These are phyloP conservation scores for Geopyxis carbonaria DNA, from an alignment of 495 filamentous ascomycete genomes.

Conservation along the genomic window DNA sequence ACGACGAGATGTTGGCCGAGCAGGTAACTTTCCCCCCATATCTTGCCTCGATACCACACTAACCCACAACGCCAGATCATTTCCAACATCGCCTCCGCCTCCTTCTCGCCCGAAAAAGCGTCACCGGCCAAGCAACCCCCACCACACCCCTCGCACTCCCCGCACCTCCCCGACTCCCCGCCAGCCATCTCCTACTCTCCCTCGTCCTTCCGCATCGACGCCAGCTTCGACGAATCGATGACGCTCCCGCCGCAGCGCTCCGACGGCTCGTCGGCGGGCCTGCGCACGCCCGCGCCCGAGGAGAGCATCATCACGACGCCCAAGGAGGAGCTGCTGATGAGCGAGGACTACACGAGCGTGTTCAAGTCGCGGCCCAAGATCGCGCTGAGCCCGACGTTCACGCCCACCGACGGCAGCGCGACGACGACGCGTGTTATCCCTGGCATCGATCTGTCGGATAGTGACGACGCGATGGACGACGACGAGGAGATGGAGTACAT, in stretches of 20 bases:
- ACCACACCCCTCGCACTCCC: not conserved
- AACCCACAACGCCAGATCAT: slow-evolving; percentile 14
- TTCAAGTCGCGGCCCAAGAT: slow-evolving; percentile 25
- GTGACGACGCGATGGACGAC: slow-evolving; percentile 1
- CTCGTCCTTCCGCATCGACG: not conserved
- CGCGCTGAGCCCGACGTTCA: slow-evolving; percentile 22
- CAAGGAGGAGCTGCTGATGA: slow-evolving; percentile 22
- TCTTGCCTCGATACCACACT: not conserved
- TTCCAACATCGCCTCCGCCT: slow-evolving; percentile 13
- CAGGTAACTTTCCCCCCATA: slow-evolving; percentile 9
- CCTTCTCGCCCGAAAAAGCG: slow-evolving; percentile 20
- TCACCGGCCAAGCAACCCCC: slow-evolving; percentile 13
- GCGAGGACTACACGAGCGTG: slow-evolving; percentile 22
- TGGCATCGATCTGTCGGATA: not conserved
- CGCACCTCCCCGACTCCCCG: not conserved
- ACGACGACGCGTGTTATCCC: not conserved
- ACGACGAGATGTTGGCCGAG: slow-evolving; percentile 20
- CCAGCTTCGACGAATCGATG: not conserved
- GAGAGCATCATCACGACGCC: slow-evolving; percentile 9
- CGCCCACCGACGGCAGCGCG: slow-evolving; percentile 1
- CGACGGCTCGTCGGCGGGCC: too few species aligned
- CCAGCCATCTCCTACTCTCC: not conserved
- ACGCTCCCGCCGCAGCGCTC: not conserved
- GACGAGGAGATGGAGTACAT: slow-evolving; percentile 4
- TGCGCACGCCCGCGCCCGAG: too few species aligned